These are phyloP conservation scores for Salinomyces thailandicus DNA, from an alignment of 2,329 filamentous ascomycete genomes.

Conservation along the genomic window DNA sequence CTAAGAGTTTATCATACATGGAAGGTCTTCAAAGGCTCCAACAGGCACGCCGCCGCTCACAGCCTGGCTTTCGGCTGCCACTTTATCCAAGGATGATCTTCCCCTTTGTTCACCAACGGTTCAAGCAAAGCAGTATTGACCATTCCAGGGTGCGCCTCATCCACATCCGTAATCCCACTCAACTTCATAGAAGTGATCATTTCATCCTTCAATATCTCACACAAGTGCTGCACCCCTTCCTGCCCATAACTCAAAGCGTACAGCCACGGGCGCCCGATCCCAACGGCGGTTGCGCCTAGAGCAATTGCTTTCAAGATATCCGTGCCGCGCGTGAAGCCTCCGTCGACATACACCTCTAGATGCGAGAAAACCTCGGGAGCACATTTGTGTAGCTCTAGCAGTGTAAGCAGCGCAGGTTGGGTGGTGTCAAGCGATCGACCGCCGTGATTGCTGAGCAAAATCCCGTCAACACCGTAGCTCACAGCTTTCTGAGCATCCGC, in stretches of 20 bases:
- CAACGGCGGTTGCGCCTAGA: conserved; percentile 47
- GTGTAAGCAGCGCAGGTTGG: conserved; percentile 45
- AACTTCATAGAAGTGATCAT: conserved; percentile 54
- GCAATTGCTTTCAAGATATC: conserved; percentile 44
- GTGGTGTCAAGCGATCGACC: conserved; percentile 38
- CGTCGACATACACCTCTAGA: conserved; percentile 41
- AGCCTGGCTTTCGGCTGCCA: conserved; percentile 4
- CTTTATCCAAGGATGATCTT: conserved; percentile 10
- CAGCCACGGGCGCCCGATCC: conserved; percentile 48
- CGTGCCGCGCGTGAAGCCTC: conserved; percentile 39
- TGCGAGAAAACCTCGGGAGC: conserved; percentile 17
- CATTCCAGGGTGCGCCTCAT: conserved; percentile 49
- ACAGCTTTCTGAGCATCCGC: conserved; percentile 38
- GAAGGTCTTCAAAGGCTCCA: no score
- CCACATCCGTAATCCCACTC: conserved; percentile 49
- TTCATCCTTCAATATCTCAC: conserved; percentile 30
- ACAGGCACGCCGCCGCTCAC: no score
- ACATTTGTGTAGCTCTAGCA: conserved; percentile 45
- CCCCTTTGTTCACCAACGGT: conserved; percentile 32
- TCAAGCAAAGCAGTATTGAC: conserved; percentile 44
- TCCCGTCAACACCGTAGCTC: conserved; percentile 38
- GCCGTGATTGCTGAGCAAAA: conserved; percentile 45
- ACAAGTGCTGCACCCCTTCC: conserved; percentile 39
- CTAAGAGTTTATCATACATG: no score
- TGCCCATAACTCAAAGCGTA: conserved; percentile 48